Conservation (phyloP, 1,284 basidiomycete species). For the Melampsora americana region DNA sequence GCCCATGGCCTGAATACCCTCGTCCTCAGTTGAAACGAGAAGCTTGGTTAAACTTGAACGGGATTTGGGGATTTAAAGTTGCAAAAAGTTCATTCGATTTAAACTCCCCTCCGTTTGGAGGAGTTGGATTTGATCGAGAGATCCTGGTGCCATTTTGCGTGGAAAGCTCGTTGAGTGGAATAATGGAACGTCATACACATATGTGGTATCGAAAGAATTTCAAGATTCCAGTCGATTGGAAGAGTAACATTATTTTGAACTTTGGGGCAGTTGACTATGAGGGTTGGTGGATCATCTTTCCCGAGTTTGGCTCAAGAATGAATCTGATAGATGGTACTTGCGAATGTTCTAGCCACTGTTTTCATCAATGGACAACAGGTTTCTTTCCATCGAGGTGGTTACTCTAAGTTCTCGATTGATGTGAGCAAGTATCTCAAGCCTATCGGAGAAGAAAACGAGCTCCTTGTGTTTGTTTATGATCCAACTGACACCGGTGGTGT, state of each 20-base stretch:
- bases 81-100: conserved; percentile 13
- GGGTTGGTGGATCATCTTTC: neutral
- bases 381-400: conserved; percentile 43
- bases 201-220: conserved; percentile 27
- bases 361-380: conserved; percentile 43
- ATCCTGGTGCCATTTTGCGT: too few relatives aligned
- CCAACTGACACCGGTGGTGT: conserved; percentile 24
- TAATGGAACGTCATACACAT: conserved; percentile 30
- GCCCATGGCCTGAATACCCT: conserved; percentile 40
- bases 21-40: conserved; percentile 10
- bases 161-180: conserved; percentile 31
- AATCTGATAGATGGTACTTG: too few relatives aligned
- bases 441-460: conserved; percentile 34
- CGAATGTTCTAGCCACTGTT: conserved; percentile 28
- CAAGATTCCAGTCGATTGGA: neutral
- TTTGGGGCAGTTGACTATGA: conserved; percentile 39
- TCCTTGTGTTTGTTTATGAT: conserved; percentile 45
- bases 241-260: conserved; percentile 15
- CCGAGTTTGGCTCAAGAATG: too few relatives aligned
- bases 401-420: conserved; percentile 38
- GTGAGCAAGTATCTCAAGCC: conserved; percentile 24
- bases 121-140: conserved; percentile 6
- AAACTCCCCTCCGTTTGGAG: conserved; percentile 21
- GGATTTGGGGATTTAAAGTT: conserved; percentile 30
- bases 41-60: conserved; percentile 29